Percentiles rank a stretch among this genome's conserved stretches.
Conservation (phyloP, 148 eudicot species). For the Silene conica region DNA sequence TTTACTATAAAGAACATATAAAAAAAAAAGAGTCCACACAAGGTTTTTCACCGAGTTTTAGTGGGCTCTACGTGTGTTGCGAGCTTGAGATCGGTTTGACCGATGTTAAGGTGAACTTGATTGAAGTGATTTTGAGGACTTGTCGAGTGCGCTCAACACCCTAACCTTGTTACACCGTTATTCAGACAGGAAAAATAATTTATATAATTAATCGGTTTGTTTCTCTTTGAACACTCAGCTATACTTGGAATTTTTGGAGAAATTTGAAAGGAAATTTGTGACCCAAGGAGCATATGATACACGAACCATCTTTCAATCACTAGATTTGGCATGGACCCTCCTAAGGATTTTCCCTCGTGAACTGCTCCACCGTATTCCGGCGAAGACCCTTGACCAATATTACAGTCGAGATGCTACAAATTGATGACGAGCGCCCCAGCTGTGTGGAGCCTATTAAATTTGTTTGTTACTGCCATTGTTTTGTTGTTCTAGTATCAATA, state of each 20-base stretch:
- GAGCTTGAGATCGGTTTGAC: too few species aligned
- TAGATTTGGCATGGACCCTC: conserved; percentile 95
- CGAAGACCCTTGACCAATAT: conserved; percentile 89
- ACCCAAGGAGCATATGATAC: conserved; percentile 98
- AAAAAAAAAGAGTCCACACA: too few species aligned
- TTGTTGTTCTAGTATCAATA: conserved; percentile 27
- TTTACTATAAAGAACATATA: too few species aligned
- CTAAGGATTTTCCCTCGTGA: conserved; percentile 96
- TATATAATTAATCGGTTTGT: neutral
- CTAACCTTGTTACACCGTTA: too few species aligned
- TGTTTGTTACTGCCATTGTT: conserved; percentile 18
- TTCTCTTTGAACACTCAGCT: conserved; percentile 41
- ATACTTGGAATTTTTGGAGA: conserved; percentile 90
- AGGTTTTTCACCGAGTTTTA: too few species aligned
- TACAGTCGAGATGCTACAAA: conserved; percentile 87
- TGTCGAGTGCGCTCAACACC: too few species aligned
- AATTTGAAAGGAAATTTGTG: conserved; percentile 96
- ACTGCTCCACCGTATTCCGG: conserved; percentile 98
- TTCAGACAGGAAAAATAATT: neutral
- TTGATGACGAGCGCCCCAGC: conserved; percentile 22
- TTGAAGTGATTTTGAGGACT: neutral
- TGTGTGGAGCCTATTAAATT: conserved; percentile 10
- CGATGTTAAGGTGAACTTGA: too few species aligned
- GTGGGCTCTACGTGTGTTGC: too few species aligned
- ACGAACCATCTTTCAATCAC: conserved; percentile 91